Percentiles rank a stretch among this genome's conserved stretches.
Conservation (phyloP, 805 yeast species). For the Metschnikowia lochheadii region DNA sequence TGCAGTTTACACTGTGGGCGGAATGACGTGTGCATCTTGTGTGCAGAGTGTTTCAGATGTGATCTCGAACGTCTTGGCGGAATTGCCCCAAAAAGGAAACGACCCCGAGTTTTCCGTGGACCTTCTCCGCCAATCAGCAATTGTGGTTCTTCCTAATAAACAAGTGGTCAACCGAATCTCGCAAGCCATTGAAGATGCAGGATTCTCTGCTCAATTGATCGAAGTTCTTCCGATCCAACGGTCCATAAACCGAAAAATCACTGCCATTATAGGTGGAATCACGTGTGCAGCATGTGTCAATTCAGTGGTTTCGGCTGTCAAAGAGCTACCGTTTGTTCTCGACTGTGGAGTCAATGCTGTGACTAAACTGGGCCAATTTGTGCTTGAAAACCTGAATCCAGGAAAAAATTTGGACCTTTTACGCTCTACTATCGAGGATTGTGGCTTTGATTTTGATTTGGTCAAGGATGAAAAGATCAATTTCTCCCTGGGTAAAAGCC, state of each 20-base stretch:
- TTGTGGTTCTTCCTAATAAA: constrained; percentile 49
- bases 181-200: constrained; percentile 26
- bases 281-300: constrained; percentile 70
- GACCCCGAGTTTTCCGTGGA: constrained; percentile 47
- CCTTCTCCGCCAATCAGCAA: constrained; percentile 49
- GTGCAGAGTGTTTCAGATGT: constrained; percentile 26
- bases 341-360: constrained; percentile 54
- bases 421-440: constrained; percentile 53
- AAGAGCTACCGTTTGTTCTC: constrained; percentile 48
- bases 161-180: constrained; percentile 36
- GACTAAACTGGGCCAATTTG: constrained; percentile 59
- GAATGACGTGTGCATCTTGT: constrained; percentile 43
- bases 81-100: constrained; percentile 5
- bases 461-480: constrained; percentile 42
- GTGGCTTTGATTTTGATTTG: constrained; percentile 60
- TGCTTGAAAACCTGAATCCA: constrained; percentile 42
- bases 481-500: constrained; percentile 44
- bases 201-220: constrained; percentile 46
- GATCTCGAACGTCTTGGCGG: constrained; percentile 23
- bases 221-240: constrained; percentile 59
- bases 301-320: constrained; percentile 47
- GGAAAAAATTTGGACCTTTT: constrained; percentile 34
- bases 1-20: constrained; percentile 51
- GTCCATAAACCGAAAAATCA: constrained; percentile 45
- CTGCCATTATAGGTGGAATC: constrained; percentile 68